Evolutionary conservation across 495 filamentous ascomycete genomes (phyloP), one percentile per base, ranked within the genome.

Genomic region (Oidiodendron maius): DNA sequence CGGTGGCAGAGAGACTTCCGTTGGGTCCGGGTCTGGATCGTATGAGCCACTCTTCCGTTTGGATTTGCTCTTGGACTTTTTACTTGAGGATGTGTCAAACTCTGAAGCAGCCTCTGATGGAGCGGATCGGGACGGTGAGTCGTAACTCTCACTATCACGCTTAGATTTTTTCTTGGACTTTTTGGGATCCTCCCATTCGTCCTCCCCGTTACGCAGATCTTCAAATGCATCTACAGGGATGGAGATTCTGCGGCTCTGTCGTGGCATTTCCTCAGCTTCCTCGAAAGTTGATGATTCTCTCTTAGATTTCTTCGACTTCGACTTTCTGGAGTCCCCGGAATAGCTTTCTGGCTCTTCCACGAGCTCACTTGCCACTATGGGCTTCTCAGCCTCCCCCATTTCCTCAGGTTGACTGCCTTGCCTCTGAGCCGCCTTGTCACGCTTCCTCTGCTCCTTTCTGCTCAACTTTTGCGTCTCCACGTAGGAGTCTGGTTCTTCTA

Each of bases 401-500:
- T 61, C 58, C 12, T 61, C 47, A 32, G 34, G 24, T 39, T 46
- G 44, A n/a, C 38, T 50, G 16, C 25, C 30, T 53, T 63, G 60
- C 45, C 44, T 40, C 28, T 54, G 55, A 15, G 58, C 54, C 17
- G 51, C 58, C 48, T 57, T 67, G 17, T 67, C 64, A 30, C 55
- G 64, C 52, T 61, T 65, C 51, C 62, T 66, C 35, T 58, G 58
- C 30, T 70, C 62, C 50, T 65, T 68, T 38, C 65, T 65, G 38
- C 57, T 64, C 20, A 67, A 35, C 34, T 65, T 61, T 9, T 57
- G 50, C 23, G 47, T 28, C 15, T 61, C 61, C 22, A 69, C 57
- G 46, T 69, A 64, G 2, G 56, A 57, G 10, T 63, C 59, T 6
- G 63, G 60, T 54, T 75, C 72, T 4, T 65, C 66, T 35, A 67